Conservation (phyloP, 768 basidiomycete genomes). For the Hygrophorus russula region DNA sequence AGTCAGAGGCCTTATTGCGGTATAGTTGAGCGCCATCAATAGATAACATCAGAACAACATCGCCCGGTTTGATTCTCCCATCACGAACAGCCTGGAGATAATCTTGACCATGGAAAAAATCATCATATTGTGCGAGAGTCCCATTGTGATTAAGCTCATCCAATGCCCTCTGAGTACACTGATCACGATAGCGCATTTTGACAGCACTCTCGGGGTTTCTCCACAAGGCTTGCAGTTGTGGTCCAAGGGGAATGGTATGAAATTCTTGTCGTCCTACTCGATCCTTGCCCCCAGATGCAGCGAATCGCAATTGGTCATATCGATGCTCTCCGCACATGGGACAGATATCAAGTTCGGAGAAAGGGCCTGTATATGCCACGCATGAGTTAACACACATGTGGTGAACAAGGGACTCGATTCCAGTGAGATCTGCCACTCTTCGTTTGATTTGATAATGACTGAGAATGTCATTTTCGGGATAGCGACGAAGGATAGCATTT, state of each 20-base stretch:
- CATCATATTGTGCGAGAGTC: constrained; percentile 12
- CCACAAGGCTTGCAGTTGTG: constrained; percentile 27
- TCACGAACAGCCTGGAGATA: constrained; percentile 15
- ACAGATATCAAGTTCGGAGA: constrained; percentile 9
- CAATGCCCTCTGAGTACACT: constrained; percentile 13
- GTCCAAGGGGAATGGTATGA: constrained; percentile 28
- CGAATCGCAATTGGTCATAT: constrained; percentile 11
- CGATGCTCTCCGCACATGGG: constrained; percentile 15
- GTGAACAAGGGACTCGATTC: constrained; percentile 18
- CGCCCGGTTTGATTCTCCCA: constrained; percentile 14
- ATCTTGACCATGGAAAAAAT: constrained; percentile 19
- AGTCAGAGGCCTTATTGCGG: constrained; percentile 20
- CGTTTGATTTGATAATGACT: constrained; percentile 18
- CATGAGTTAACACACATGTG: constrained; percentile 11
- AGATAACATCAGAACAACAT: constrained; percentile 24
- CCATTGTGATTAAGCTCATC: constrained; percentile 6
- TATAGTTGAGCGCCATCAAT: constrained; percentile 32
- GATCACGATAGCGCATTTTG: constrained; percentile 17
- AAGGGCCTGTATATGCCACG: constrained; percentile 17
- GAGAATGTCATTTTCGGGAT: constrained; percentile 17
- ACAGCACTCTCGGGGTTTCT: constrained; percentile 13
- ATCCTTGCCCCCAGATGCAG: neutral
- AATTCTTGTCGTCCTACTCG: constrained; percentile 19
- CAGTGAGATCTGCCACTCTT: constrained; percentile 17
- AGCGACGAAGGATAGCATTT: constrained; percentile 11